Conservation (phyloP, 106 monocot species). For the Apostasia shenzhenica region DNA sequence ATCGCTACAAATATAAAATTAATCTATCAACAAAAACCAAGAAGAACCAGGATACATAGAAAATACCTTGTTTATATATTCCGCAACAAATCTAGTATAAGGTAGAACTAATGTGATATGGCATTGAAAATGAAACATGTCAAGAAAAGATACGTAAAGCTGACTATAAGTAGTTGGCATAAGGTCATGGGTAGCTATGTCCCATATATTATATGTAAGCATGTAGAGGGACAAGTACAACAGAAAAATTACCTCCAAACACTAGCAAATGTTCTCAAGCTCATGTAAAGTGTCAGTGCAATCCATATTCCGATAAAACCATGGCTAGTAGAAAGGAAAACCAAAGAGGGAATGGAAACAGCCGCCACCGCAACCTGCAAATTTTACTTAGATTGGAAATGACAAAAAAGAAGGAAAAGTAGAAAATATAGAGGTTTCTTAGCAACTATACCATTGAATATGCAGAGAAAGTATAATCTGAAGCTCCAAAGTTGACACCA, state of each 20-base stretch:
- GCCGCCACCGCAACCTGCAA: constrained; percentile 47
- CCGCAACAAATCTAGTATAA: too few relatives aligned
- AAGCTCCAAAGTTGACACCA: constrained; percentile 68
- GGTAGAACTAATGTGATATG: too few relatives aligned
- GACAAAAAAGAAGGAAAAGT: neutral
- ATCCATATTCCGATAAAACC: constrained; percentile 66
- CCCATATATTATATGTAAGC: too few relatives aligned
- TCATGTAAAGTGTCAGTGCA: constrained; percentile 52
- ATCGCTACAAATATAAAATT: too few relatives aligned
- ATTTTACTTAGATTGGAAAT: neutral
- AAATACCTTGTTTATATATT: too few relatives aligned
- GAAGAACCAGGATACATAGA: too few relatives aligned
- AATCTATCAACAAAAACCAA: too few relatives aligned
- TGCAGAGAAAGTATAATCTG: constrained; percentile 53
- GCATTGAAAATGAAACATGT: too few relatives aligned
- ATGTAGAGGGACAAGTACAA: too few relatives aligned
- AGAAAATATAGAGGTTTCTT: neutral
- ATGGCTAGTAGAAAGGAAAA: constrained; percentile 35
- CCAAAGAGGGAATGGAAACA: constrained; percentile 34
- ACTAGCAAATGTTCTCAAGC: constrained; percentile 44
- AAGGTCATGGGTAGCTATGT: too few relatives aligned
- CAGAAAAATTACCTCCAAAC: constrained; percentile 39
- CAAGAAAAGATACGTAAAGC: too few relatives aligned
- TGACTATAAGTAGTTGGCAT: too few relatives aligned
- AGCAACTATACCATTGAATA: constrained; percentile 47